phyloP scores from a whole-genome alignment of 2,329 filamentous ascomycete genomes.

The Ceratocystis cacaofunesta region DNA sequence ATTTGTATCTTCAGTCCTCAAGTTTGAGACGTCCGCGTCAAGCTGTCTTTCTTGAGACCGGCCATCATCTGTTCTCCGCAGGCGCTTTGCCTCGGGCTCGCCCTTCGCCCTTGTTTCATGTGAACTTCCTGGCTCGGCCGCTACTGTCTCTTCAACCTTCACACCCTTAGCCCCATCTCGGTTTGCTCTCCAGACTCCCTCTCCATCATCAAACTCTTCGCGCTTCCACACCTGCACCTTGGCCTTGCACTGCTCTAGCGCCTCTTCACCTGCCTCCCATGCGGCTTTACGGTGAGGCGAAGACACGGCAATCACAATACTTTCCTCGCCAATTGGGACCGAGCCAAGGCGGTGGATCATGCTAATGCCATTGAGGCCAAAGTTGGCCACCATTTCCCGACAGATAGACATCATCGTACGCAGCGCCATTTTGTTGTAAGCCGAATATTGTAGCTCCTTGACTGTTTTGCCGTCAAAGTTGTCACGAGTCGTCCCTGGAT shows the following conservation, averaged over 20 bases:
- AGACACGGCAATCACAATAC: slow-evolving; percentile 77
- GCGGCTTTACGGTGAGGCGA: slow-evolving; percentile 69
- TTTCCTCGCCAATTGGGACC: slow-evolving; percentile 85
- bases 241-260: slow-evolving; percentile 72
- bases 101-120: neutral
- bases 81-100: neutral
- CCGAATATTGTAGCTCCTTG: slow-evolving; percentile 57
- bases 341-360: slow-evolving; percentile 74
- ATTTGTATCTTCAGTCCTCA: neutral
- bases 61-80: neutral
- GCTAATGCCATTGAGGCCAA: slow-evolving; percentile 56
- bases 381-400: slow-evolving; percentile 38
- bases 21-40: slow-evolving; percentile 3
- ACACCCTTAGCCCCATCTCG: slow-evolving; percentile 52
- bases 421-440: slow-evolving; percentile 57
- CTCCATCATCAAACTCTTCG: slow-evolving; percentile 69
- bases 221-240: slow-evolving; percentile 91
- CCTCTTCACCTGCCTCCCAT: slow-evolving; percentile 80
- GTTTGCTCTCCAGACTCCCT: slow-evolving; percentile 79
- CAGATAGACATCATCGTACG: slow-evolving; percentile 53
- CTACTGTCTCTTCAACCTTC: slow-evolving; percentile 24
- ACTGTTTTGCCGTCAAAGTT: slow-evolving; percentile 58
- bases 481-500: slow-evolving; percentile 58
- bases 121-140: neutral
- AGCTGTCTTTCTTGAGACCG: neutral